phyloP scores from a whole-genome alignment of 2,329 filamentous ascomycete species.

The Aspergillus brunneoviolaceus region DNA sequence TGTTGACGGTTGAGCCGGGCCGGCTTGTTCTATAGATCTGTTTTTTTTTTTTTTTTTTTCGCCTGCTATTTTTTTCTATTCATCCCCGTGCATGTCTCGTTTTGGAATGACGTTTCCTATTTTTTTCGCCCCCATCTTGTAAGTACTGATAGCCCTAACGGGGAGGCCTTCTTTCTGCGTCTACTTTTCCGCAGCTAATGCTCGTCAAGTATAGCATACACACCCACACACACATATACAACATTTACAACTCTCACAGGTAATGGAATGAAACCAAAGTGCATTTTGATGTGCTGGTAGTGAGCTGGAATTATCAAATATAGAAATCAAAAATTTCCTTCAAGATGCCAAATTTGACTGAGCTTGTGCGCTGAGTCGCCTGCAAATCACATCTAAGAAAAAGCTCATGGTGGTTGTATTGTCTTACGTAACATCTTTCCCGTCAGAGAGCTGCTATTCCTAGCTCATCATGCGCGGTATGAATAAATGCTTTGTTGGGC shows the following conservation, averaged over 20 bases:
- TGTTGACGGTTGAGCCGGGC: slow-evolving; percentile 77
- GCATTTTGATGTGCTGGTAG: not conserved
- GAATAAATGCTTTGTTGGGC: not conserved
- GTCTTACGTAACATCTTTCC: not conserved
- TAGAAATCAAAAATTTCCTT: not conserved
- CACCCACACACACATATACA: not conserved
- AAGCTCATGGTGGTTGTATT: not conserved
- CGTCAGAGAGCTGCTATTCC: not conserved
- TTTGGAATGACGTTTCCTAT: not conserved
- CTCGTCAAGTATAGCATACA: not conserved
- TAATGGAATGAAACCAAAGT: not conserved
- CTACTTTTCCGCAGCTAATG: not conserved
- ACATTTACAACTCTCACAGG: not conserved
- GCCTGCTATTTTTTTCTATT: not conserved
- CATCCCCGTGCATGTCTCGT: not conserved
- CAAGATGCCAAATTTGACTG: not conserved
- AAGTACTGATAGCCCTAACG: not conserved
- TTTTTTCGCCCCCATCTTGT: not conserved
- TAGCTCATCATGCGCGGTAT: not conserved
- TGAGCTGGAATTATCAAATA: not conserved
- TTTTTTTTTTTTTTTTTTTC: not conserved
- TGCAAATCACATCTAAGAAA: not conserved
- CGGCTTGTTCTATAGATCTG: slow-evolving; percentile 59
- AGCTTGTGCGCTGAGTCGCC: not conserved
- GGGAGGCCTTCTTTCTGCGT: not conserved